phyloP scores from a whole-genome alignment of 768 basidiomycete species.

The Boletus coccyginus region DNA sequence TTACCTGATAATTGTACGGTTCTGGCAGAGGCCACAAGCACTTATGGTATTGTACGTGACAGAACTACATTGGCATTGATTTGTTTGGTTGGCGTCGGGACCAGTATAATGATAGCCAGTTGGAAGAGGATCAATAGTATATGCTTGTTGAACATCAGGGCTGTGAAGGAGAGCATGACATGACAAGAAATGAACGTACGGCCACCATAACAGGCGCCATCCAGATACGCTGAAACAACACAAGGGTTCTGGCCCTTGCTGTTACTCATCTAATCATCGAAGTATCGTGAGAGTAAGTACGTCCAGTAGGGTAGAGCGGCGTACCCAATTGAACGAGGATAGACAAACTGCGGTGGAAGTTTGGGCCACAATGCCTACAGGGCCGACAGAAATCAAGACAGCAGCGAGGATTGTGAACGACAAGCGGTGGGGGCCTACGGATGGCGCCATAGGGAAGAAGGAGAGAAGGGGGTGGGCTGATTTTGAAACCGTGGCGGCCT shows the following conservation, averaged over 20 bases:
- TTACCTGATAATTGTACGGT: slow-evolving; percentile 37
- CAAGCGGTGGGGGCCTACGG: slow-evolving; percentile 3
- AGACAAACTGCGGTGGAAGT: too few species aligned
- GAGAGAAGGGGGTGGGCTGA: not conserved
- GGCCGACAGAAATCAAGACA: slow-evolving; percentile 18
- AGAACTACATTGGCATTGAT: slow-evolving; percentile 52
- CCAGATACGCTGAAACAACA: slow-evolving; percentile 40
- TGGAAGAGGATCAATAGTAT: slow-evolving; percentile 39
- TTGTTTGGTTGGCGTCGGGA: slow-evolving; percentile 29
- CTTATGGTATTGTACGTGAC: slow-evolving; percentile 54
- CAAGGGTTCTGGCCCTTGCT: slow-evolving; percentile 49
- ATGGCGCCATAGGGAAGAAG: slow-evolving; percentile 6
- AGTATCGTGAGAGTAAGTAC: not conserved
- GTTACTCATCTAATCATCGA: slow-evolving; percentile 34
- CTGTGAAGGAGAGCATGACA: slow-evolving; percentile 6
- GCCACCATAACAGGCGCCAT: slow-evolving; percentile 41
- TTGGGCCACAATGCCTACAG: slow-evolving; percentile 17
- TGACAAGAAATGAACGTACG: slow-evolving; percentile 31
- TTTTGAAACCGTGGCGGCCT: not conserved
- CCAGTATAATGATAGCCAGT: slow-evolving; percentile 25
- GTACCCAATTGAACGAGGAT: slow-evolving; percentile 27
- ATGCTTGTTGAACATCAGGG: slow-evolving; percentile 30
- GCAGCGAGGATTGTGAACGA: slow-evolving; percentile 16
- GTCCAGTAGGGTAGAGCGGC: not conserved
- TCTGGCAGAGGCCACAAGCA: slow-evolving; percentile 59